A percentile compares a stretch with the other conserved stretches of the same genome.
Evolutionary conservation across 176 grass and related monocot genomes (phyloP).

Genomic region (Oropetium thomaeum): DNA sequence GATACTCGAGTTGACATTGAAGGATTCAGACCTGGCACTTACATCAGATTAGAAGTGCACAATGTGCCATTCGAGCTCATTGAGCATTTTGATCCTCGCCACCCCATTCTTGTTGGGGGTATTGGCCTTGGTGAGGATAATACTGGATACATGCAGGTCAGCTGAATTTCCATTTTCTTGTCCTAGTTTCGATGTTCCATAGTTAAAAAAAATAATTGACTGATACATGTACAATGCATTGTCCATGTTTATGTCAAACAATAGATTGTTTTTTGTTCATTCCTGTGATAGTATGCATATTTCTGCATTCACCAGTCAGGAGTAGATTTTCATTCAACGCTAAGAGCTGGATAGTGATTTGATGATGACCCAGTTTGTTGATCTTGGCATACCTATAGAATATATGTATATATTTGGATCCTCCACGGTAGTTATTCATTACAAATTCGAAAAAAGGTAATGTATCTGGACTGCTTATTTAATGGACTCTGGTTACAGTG

Average conservation of each 20-base stretch:
- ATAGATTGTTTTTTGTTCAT: neutral
- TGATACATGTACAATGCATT: neutral
- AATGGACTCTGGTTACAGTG: neutral
- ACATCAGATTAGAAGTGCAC: constrained; percentile 87
- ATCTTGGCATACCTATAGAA: neutral
- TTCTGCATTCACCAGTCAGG: neutral
- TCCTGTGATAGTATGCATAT: neutral
- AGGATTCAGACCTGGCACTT: constrained; percentile 88
- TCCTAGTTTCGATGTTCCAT: constrained; percentile 16
- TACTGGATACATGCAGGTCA: constrained; percentile 94
- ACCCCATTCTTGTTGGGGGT: constrained; percentile 89
- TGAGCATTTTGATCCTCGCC: constrained; percentile 86
- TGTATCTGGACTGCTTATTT: neutral
- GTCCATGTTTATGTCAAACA: neutral
- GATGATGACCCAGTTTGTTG: neutral
- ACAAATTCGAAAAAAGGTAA: neutral
- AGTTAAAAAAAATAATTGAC: neutral
- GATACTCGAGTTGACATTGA: constrained; percentile 78
- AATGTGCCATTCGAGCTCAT: constrained; percentile 89
- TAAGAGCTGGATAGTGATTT: neutral
- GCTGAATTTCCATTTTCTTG: constrained; percentile 14
- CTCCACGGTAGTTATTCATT: neutral
- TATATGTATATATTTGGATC: constrained; percentile 11
- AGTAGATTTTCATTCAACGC: neutral
- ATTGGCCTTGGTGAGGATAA: constrained; percentile 91